Conservation (phyloP, 2,329 filamentous ascomycete species). For the Colletotrichum siamense region DNA sequence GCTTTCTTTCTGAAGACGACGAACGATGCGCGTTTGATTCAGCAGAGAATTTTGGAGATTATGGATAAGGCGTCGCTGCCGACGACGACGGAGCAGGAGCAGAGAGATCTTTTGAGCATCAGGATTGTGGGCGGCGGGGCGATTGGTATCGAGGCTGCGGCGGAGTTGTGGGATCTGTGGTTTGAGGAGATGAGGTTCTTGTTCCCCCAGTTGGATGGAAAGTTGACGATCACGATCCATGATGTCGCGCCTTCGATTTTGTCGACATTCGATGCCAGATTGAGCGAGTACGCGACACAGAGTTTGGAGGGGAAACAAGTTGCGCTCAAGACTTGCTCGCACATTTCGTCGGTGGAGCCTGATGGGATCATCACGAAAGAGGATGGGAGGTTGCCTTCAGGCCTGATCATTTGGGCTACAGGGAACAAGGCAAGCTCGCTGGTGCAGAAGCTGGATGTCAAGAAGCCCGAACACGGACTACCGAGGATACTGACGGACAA, state of each 20-base stretch:
- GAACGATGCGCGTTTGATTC: constrained; percentile 90
- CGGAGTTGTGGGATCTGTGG: constrained; percentile 98
- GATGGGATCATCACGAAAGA: constrained; percentile 99
- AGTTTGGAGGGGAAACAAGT: constrained; percentile 6
- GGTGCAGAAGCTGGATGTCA: constrained; percentile 1
- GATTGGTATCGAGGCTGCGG: constrained; percentile 97
- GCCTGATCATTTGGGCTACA: constrained; percentile 96
- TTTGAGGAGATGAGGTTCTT: constrained; percentile 97
- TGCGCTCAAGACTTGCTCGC: neutral
- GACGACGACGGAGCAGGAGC: constrained; percentile 94
- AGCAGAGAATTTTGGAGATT: constrained; percentile 99
- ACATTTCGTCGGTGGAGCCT: constrained; percentile 37
- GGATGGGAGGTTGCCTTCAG: constrained; percentile 82
- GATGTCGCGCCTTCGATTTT: constrained; percentile 96
- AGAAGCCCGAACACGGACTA: neutral
- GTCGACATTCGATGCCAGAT: constrained; percentile 97
- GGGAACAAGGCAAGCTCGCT: constrained; percentile 64
- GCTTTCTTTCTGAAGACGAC: constrained; percentile 99
- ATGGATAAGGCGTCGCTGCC: constrained; percentile 93
- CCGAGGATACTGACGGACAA: constrained; percentile 9
- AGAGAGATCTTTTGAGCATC: constrained; percentile 91
- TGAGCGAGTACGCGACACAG: constrained; percentile 84
- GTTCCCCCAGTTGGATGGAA: constrained; percentile 91
- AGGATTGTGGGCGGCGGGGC: constrained; percentile 93
- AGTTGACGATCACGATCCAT: constrained; percentile 96